Conservation (phyloP, 257 asterid species). For the Solanum chilense region DNA sequence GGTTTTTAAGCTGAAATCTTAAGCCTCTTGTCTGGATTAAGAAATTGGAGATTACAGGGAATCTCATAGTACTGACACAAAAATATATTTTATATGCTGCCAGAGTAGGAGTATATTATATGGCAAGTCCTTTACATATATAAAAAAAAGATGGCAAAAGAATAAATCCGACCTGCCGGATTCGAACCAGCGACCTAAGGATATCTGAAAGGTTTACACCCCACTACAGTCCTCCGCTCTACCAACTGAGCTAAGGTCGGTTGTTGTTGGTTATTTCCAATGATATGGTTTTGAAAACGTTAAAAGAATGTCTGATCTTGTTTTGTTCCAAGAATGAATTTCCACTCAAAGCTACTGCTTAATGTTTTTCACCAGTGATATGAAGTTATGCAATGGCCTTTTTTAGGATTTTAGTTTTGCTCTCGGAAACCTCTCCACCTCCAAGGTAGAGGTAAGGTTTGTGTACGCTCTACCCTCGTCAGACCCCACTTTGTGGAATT, state of each 20-base stretch:
- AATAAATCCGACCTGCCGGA: neutral
- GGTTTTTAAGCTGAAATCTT: neutral
- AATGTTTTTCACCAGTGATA: neutral
- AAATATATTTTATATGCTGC: neutral
- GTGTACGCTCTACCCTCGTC: rapidly evolving
- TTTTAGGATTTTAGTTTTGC: neutral
- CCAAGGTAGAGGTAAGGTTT: neutral
- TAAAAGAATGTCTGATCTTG: neutral
- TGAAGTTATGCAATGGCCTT: neutral
- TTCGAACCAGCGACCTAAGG: neutral
- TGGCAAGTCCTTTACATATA: neutral
- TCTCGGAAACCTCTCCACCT: neutral
- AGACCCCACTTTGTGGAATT: neutral
- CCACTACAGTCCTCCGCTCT: neutral
- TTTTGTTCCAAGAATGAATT: neutral
- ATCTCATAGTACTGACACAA: neutral
- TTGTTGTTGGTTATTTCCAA: neutral
- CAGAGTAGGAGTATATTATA: neutral
- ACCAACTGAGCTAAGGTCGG: slow-evolving; percentile 1
- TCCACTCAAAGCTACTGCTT: neutral
- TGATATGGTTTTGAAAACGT: neutral
- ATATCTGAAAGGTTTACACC: neutral
- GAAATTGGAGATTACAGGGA: neutral
- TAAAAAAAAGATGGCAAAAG: neutral
- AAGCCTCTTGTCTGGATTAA: neutral